These are phyloP conservation scores for Danielia reshetovae DNA, from an alignment of 805 yeast species.

Conservation along the genomic window DNA sequence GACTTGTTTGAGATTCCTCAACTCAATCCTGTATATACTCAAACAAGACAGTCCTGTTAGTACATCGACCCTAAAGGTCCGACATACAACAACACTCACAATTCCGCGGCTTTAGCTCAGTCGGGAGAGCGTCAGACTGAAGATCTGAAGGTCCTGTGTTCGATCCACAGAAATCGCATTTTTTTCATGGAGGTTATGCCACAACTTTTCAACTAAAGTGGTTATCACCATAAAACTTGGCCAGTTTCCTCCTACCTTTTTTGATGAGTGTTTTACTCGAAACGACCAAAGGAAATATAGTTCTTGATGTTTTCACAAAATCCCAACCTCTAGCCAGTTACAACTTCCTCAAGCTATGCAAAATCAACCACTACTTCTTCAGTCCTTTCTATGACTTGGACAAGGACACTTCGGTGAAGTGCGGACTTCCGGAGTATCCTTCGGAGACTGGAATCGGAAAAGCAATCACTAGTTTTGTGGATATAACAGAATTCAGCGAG, in stretches of 20 bases:
- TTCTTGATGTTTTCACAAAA: constrained; percentile 42
- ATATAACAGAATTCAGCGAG: constrained; percentile 1
- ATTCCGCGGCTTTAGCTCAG: constrained; percentile 22
- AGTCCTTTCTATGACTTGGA: constrained; percentile 46
- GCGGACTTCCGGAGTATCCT: constrained; percentile 51
- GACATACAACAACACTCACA: no score
- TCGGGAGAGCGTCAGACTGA: constrained; percentile 24
- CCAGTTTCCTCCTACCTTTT: not conserved
- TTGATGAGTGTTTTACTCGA: constrained; percentile 43
- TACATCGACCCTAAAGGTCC: no score
- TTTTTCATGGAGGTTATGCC: constrained; percentile 4
- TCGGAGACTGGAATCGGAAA: constrained; percentile 7
- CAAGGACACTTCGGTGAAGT: constrained; percentile 34
- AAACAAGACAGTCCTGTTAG: no score
- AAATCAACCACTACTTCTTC: constrained; percentile 47
- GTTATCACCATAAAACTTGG: not conserved
- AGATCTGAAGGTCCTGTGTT: constrained; percentile 14
- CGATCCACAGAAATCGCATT: constrained; percentile 12
- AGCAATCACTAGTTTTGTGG: constrained; percentile 8
- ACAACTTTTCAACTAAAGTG: not conserved
- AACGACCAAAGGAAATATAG: constrained; percentile 42
- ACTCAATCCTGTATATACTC: no score
- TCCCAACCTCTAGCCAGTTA: constrained; percentile 35
- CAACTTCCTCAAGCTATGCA: constrained; percentile 54
- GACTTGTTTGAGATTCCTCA: no score